Evolutionary conservation across 805 yeast species (phyloP), one percentile per base, ranked within the genome.

Genomic region (Monosporozyma siamensis): DNA sequence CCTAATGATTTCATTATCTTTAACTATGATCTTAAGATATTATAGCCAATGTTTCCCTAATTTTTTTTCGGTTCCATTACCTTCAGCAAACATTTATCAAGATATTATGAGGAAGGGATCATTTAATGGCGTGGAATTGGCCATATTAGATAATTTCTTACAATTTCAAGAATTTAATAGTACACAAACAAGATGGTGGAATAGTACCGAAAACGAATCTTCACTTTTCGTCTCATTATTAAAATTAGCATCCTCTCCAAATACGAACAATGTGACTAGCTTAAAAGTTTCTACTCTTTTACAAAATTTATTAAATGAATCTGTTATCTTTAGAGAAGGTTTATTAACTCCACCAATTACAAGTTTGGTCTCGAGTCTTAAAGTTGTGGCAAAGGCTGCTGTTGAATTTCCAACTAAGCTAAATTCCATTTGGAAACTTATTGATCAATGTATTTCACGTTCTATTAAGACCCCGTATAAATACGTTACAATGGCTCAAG

Each of bases 161-260:
- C 79, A 78, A 45, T 64, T 81, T 10, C 85, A 78, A 48, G 75
- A 79, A 17, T 66, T 67, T 11, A 67, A 72, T 8, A 66, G 68
- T 11, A 61, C 72, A 3, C 77, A 74, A 40, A 69, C 78, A 25
- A 84, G 80, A 60, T 89, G 95, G 95, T 88, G 92, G 88, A 81
- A 75, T 55, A 65, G 72, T 22, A 46, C 69, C 2, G 67, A 65
- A 6, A 54, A 63, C 1, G 65, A 67, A 14, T 69, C 71, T 43
- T 79, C 95, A 0, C 65, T 84, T 36, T 87, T 86, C 59, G 78
- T 89, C 0, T 73, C 77, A 6, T 64, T 87, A 43, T 52, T 83
- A 23, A 74, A 75, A 54, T 62, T 85, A 30, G 74, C 75, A 1
- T 61, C 70, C 1, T 58, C 65, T 0, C 54, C 46, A 21, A 53